Evolutionary conservation across 768 basidiomycete species (phyloP).

Genomic region (Macrocybe gigantea): DNA sequence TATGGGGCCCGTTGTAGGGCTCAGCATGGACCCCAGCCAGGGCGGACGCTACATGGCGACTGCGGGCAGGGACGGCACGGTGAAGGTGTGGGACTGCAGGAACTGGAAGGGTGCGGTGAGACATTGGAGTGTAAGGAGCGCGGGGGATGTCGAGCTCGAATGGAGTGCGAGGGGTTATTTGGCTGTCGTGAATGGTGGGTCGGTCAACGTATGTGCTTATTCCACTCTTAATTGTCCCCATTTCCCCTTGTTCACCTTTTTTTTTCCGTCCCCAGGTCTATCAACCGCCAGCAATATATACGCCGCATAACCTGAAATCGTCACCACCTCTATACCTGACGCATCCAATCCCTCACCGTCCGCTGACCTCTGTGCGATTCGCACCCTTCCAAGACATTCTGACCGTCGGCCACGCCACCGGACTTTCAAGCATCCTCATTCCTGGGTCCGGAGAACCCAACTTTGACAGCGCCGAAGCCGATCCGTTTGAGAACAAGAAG

Average conservation of each 20-base stretch:
- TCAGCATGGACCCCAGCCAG: conserved; percentile 79
- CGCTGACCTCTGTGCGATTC: conserved; percentile 74
- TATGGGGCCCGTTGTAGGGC: conserved; percentile 75
- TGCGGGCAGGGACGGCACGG: conserved; percentile 76
- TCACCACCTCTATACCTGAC: conserved; percentile 86
- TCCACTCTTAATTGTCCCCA: not conserved
- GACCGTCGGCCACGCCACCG: conserved; percentile 69
- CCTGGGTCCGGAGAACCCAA: conserved; percentile 94
- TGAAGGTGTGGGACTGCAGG: conserved; percentile 96
- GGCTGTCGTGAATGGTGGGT: conserved; percentile 77
- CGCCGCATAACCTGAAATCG: conserved; percentile 39
- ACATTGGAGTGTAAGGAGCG: conserved; percentile 67
- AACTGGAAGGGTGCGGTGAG: conserved; percentile 91
- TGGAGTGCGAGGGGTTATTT: conserved; percentile 87
- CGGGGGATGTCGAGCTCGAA: conserved; percentile 56
- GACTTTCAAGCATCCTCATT: conserved; percentile 81
- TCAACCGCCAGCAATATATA: conserved; percentile 57
- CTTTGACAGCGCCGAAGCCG: conserved; percentile 89
- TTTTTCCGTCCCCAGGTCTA: conserved; percentile 51
- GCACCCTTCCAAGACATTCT: conserved; percentile 86
- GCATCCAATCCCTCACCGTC: conserved; percentile 75
- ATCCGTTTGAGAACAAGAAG: conserved; percentile 87
- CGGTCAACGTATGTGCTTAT: conserved; percentile 62
- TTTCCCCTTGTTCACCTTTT: conserved; percentile 2
- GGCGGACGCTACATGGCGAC: conserved; percentile 92